Base-by-base conservation (phyloP, 1,284 basidiomycete genomes). In the Cryptococcus maquisensis region DNA sequence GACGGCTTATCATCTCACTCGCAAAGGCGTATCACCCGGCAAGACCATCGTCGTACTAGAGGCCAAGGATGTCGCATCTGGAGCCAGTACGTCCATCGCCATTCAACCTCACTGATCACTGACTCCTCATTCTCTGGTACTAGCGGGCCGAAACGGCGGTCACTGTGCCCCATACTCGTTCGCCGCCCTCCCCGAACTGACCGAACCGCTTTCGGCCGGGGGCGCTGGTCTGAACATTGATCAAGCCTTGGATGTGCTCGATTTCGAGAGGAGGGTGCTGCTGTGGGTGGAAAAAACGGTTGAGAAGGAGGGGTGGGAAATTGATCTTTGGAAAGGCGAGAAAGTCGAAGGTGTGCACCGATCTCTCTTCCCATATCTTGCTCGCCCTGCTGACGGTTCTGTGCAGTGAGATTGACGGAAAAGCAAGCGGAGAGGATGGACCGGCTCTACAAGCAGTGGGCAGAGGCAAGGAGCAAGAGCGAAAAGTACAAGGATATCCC, bases 241-340 rank as follows among this genome's bases (percentile, higher is more conserved):
- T 6, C 55, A 68, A 24, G 65, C 62, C 1, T 21, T 68, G 13
- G 62, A 65, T n/a, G 71, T 82, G 2, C 79, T 90, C 55, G 84
- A 89, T 50, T 52, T 60, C 12, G 72, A 77, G 5, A 86, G 86
- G 41, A 83, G 83, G 62, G 84, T 81, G 20, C 84, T 90, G 81
- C 86, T 90, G 67, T 81, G 81, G 3, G 68, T 68, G 2, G 80
- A 81, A 13, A 82, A 86, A 43, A 86, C 90, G 82, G 74, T 69
- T 2, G 28, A 58, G 40, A 51, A 54, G 26, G 63, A 69, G 42
- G 51, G 50, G 3, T 61, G 65, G 48, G 64, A 66, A 7, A 64
- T 67, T 28, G 67, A 64, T 55, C 64, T 62, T 20, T 68, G 66
- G 66, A 60, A 58, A 28, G 60, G 62, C 6, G 44, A 64, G 10